Evolutionary conservation across 1,284 basidiomycete species (phyloP).

Genomic region (Papiliotrema flavescens): DNA sequence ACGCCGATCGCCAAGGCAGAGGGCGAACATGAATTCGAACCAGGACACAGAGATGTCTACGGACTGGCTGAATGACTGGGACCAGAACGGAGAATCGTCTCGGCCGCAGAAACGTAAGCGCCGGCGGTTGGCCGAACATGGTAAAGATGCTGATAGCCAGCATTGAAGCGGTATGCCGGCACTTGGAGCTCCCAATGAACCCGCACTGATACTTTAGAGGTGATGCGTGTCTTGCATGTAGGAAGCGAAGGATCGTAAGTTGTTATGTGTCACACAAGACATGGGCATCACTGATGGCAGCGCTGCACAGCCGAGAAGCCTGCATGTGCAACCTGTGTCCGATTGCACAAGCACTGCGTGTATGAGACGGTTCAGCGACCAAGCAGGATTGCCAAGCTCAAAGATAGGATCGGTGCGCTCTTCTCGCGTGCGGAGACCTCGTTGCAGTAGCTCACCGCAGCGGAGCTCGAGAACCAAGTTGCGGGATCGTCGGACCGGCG

Average conservation of each 20-base stretch:
- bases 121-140: background rate
- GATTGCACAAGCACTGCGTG: conserved; percentile 6
- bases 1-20: too few species aligned
- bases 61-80: background rate
- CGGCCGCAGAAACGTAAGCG: background rate
- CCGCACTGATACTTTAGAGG: background rate
- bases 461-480: background rate
- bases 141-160: background rate
- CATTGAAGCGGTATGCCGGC: conserved; percentile 1
- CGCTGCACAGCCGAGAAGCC: conserved; percentile 7
- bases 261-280: background rate
- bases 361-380: conserved; percentile 4
- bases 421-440: background rate
- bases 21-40: too few species aligned
- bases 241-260: conserved; percentile 7
- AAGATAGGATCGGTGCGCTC: conserved; percentile 7
- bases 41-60: background rate
- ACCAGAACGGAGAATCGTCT: background rate
- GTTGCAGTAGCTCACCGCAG: background rate
- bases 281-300: background rate
- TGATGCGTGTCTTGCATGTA: conserved; percentile 9
- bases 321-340: conserved; percentile 5
- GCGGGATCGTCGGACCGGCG: background rate
- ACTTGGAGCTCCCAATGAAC: background rate
- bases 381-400: conserved; percentile 7